Evolutionary conservation across 768 basidiomycete species (phyloP), one percentile per base, ranked within the genome.

Genomic region (Tricholomella constricta): DNA sequence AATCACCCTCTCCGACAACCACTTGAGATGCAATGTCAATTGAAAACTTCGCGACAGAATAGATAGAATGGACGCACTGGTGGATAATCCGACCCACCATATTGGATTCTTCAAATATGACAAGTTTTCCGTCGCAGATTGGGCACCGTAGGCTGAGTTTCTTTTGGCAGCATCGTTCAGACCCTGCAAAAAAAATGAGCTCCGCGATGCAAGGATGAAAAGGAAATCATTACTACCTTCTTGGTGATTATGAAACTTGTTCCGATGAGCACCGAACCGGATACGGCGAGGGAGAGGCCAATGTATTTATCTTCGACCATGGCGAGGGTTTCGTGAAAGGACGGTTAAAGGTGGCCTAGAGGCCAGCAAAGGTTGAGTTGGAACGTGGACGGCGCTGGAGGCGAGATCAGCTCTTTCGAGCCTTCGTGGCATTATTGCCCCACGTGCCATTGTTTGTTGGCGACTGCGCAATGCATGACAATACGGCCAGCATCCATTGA

Each of bases 221-320:
- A 9, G 10, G 22, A 10, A 48, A 52, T 12, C 22, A 26, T 35
- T 38, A 47, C 20, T 59, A 90, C 96, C 88, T 97, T 98, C 83
- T 99, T 99, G 15, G 96, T 99, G 67, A 99, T 96, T 66, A 99
- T 97, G 69, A 94, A 97, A 70, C 94, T 96, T 34, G 89, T 91
- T 45, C 97, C 96, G 60, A 98, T 98, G 53, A 89, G 86, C 22
- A 91, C 65, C 11, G 91, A 89, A 60, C 92, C 84, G 17, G 86
- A 85, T 44, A 98, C 72, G 48, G 97, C 95, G 50, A 99, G 83
- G 22, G 84, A 81, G 47, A 99, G 82, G 27, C 97, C 97, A 44
- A 98, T 92, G 68, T 94, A 96, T 75, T 94, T 97, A 75, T 97
- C 96, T 62, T 97, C 92, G 22, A 93, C 74, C 85, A 89, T 88